Evolutionary conservation across 345 rosid genomes (phyloP).

Genomic region (Conringia planisiliqua): DNA sequence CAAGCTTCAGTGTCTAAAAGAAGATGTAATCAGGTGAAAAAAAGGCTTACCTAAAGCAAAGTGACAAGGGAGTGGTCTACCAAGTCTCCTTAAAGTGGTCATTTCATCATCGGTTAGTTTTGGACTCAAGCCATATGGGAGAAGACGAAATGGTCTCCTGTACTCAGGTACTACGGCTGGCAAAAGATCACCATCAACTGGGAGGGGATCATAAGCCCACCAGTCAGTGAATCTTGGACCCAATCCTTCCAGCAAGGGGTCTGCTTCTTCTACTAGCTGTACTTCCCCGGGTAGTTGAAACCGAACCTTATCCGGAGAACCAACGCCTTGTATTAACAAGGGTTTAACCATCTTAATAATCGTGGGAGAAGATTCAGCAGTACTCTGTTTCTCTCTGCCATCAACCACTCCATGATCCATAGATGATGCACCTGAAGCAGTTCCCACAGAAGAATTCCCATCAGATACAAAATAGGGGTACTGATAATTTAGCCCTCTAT

Average conservation of each 20-base stretch:
- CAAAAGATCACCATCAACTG: constrained; percentile 88
- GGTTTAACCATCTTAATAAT: constrained; percentile 35
- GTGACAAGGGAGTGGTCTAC: constrained; percentile 85
- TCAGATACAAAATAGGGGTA: constrained; percentile 75
- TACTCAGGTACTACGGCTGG: constrained; percentile 76
- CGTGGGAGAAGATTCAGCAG: constrained; percentile 25
- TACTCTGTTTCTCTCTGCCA: constrained; percentile 23
- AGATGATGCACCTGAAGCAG: constrained; percentile 26
- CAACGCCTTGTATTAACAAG: constrained; percentile 56
- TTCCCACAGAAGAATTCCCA: constrained; percentile 28
- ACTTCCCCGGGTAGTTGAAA: constrained; percentile 82
- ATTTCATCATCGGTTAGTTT: constrained; percentile 85
- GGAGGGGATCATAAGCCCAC: constrained; percentile 97
- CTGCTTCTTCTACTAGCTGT: constrained; percentile 70
- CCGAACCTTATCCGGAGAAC: constrained; percentile 66
- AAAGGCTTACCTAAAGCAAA: constrained; percentile 66
- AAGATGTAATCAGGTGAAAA: constrained; percentile 1
- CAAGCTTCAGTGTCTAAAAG: constrained; percentile 1
- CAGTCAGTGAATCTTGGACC: constrained; percentile 89
- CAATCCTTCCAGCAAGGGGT: constrained; percentile 71
- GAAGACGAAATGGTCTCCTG: constrained; percentile 89
- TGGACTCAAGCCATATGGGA: constrained; percentile 80
- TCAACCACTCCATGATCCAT: constrained; percentile 29
- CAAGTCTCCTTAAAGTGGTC: constrained; percentile 88
- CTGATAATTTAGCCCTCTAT: constrained; percentile 73